Base-by-base conservation (phyloP, 176 grass and related monocot species). In the Oryza brachyantha region DNA sequence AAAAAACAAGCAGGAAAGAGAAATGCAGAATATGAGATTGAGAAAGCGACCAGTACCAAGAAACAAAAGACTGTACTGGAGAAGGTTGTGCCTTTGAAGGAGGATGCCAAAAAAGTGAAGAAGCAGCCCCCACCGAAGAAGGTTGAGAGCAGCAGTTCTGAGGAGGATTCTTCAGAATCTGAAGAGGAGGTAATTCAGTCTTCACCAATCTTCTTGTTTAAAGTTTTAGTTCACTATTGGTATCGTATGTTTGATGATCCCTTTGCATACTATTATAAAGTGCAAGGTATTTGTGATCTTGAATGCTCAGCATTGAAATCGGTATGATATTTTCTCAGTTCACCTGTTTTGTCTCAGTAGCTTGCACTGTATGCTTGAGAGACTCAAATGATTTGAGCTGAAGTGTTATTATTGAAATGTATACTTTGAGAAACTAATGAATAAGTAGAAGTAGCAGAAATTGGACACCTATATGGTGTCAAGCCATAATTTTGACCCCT, bases 151-250 rank as follows among this genome's bases (percentile, higher is more conserved):
- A 92, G 86, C 76, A 92, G 86, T 83, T 87, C 90, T 85, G 92
- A 89, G 21, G 88, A 91, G 21, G 84, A 88, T 64, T 70, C 87
- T 69, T 87, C 89, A 40, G 93, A 96, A 64, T 96, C 90, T 4
- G 93, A 96, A 72, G 93, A 85, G 27, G 85, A 96, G 80, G 93
- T 90, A 62, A 17, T 24, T n/a, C 36, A 24, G 21, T 58, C 1
- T 46, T 80, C n/a, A 69, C 61, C 35, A 37, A 24, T 70, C 52
- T 24, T 57, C n/a, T 55, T 1, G 0, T 57, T 8, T 52, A 52
- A 3, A 57, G 22, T 72, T 65, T 38, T 28, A 35, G 31, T 78
- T 83, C 17, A 35, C 34, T 37, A 10, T 80, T 4, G 22, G 29
- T 68, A 75, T 39, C 65, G 35, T 28, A 64, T 86, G 6, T 74